Conservation (phyloP, 805 yeast genomes). For the Candida morakotiae region DNA sequence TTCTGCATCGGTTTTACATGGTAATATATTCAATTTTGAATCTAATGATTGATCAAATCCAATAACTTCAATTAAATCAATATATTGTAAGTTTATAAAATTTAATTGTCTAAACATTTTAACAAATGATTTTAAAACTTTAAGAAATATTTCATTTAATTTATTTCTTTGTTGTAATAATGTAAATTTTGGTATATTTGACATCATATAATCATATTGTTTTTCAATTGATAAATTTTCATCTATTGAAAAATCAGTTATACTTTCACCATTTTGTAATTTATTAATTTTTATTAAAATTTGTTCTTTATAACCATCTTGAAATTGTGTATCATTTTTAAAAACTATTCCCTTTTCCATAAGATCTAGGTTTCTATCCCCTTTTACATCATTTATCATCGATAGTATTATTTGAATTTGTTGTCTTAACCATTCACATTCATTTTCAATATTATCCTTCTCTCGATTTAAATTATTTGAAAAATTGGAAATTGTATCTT, state of each 20-base stretch:
- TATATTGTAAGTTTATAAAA: conserved; percentile 18
- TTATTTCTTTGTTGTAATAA: conserved; percentile 26
- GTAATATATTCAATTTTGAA: conserved; percentile 19
- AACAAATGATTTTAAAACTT: conserved; percentile 30
- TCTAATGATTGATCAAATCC: conserved; percentile 18
- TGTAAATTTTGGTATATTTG: conserved; percentile 24
- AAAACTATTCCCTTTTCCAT: conserved; percentile 31
- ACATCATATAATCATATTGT: conserved; percentile 21
- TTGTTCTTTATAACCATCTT: conserved; percentile 28
- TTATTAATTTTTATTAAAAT: conserved; percentile 14
- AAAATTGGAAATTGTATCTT: conserved; percentile 45
- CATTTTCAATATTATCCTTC: conserved; percentile 34
- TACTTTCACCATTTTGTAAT: not conserved
- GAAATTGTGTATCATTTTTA: conserved; percentile 19
- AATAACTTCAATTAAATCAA: conserved; percentile 26
- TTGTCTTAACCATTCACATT: conserved; percentile 44
- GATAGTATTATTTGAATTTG: conserved; percentile 37
- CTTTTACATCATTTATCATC: conserved; percentile 33
- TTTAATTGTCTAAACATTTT: conserved; percentile 27
- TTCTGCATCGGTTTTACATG: conserved; percentile 28
- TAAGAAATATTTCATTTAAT: conserved; percentile 33
- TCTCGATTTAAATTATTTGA: conserved; percentile 29
- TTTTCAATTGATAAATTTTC: conserved; percentile 15
- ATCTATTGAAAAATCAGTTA: not conserved
- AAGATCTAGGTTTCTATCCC: conserved; percentile 19